phyloP scores from a whole-genome alignment of 2,329 filamentous ascomycete genomes.

The Westerdykella sp. region DNA sequence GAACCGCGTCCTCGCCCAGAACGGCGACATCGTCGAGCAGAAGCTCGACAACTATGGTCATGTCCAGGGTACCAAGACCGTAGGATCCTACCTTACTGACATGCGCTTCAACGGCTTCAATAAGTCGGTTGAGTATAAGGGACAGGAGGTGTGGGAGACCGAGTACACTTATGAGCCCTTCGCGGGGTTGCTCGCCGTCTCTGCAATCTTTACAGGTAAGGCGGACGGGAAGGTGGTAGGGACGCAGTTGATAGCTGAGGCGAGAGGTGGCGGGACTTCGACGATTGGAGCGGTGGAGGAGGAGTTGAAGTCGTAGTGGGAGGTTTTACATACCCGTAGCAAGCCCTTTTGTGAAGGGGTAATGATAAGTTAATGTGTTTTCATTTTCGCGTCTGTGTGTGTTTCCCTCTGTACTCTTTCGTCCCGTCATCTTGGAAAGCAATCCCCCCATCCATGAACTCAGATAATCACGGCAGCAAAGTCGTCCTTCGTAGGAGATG shows the following conservation, averaged over 20 bases:
- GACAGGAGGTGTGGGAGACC: slow-evolving; percentile 45
- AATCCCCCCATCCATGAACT: no score
- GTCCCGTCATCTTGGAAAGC: no score
- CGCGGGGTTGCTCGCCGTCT: slow-evolving; percentile 40
- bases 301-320: slow-evolving; percentile 8
- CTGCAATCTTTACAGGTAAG: slow-evolving; percentile 47
- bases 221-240: slow-evolving; percentile 44
- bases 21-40: slow-evolving; percentile 51
- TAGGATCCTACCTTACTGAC: slow-evolving; percentile 47
- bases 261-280: slow-evolving; percentile 48
- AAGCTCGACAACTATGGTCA: slow-evolving; percentile 50
- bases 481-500: no score
- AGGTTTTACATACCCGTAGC: no score
- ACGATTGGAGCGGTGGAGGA: slow-evolving; percentile 40
- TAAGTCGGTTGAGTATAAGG: slow-evolving; percentile 35
- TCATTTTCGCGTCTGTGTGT: no score
- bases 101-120: slow-evolving; percentile 53
- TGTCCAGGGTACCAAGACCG: slow-evolving; percentile 39
- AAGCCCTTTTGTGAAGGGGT: no score
- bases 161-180: slow-evolving; percentile 52
- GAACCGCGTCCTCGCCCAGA: slow-evolving; percentile 52
- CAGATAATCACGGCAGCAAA: no score
- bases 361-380: no score
- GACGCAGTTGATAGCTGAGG: slow-evolving; percentile 49
- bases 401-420: no score